Evolutionary conservation across 202 grass and related monocot species (phyloP).

Genomic region (Setaria viridis): DNA sequence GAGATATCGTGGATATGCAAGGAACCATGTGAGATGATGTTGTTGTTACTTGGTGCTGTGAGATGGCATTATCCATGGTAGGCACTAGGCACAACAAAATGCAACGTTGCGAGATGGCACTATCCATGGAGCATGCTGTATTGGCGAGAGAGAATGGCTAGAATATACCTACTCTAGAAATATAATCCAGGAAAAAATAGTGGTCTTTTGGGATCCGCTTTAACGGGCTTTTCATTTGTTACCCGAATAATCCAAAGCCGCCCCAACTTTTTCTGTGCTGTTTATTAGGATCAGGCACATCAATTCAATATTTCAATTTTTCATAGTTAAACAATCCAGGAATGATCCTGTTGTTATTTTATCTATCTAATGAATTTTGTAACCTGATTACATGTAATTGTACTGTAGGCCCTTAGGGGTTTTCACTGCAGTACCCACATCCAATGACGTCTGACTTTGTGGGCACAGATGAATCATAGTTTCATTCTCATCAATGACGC

Average conservation of each 20-base stretch:
- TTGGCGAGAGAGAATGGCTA: background rate
- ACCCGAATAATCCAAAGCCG: background rate
- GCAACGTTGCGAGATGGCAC: slow-evolving; percentile 1
- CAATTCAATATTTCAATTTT: slow-evolving; percentile 5
- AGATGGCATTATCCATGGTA: background rate
- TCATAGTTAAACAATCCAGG: background rate
- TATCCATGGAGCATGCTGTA: background rate
- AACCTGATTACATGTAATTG: background rate
- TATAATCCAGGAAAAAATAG: slow-evolving; percentile 28
- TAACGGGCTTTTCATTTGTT: slow-evolving; percentile 2
- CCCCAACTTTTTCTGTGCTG: background rate
- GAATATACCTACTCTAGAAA: background rate
- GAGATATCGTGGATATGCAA: background rate
- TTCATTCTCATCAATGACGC: slow-evolving; percentile 9
- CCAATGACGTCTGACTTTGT: slow-evolving; percentile 7
- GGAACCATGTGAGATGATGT: background rate
- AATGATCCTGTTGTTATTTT: slow-evolving; percentile 14
- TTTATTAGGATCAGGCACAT: background rate
- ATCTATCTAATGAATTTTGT: slow-evolving; percentile 13
- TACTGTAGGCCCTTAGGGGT: too few relatives aligned
- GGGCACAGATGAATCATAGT: background rate
- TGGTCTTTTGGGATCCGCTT: background rate
- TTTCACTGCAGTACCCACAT: background rate
- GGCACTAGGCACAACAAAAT: background rate
- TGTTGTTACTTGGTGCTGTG: slow-evolving; percentile 20